phyloP scores from a whole-genome alignment of 2,329 filamentous ascomycete species.

The Penicillium expansum region DNA sequence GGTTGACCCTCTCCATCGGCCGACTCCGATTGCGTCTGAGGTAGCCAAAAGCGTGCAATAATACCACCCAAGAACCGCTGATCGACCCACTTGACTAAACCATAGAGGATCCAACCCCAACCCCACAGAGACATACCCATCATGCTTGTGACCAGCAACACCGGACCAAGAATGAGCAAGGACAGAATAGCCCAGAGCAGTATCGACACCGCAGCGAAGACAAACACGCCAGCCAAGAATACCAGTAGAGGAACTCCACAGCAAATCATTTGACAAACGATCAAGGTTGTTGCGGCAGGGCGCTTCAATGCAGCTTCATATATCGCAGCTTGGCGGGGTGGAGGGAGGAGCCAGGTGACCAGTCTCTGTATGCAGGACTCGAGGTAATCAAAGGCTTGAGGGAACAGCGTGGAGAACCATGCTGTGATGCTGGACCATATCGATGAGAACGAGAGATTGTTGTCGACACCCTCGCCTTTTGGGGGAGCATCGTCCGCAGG shows the following conservation, averaged over 20 bases:
- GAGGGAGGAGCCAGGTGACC: constrained; percentile 27
- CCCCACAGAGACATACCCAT: constrained; percentile 32
- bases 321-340: constrained; percentile 26
- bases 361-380: constrained; percentile 25
- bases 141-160: constrained; percentile 30
- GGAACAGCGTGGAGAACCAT: constrained; percentile 23
- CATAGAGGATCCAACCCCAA: constrained; percentile 32
- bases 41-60: constrained; percentile 25
- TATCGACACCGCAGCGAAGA: constrained; percentile 34
- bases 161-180: constrained; percentile 31
- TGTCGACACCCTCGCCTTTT: constrained; percentile 12
- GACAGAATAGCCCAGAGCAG: constrained; percentile 33
- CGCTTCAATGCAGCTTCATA: constrained; percentile 31
- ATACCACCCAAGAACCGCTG: constrained; percentile 26
- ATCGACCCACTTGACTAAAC: constrained; percentile 27
- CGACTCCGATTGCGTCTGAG: constrained; percentile 1
- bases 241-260: constrained; percentile 36
- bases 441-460: constrained; percentile 19
- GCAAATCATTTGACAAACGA: constrained; percentile 35
- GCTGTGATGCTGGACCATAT: constrained; percentile 15
- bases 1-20: neutral
- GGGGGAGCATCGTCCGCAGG: constrained; percentile 23
- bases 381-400: constrained; percentile 28
- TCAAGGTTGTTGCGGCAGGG: constrained; percentile 33
- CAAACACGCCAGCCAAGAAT: constrained; percentile 32